Evolutionary conservation across 139 green algal genomes (phyloP).

Genomic region (Chlorella ohadii): DNA sequence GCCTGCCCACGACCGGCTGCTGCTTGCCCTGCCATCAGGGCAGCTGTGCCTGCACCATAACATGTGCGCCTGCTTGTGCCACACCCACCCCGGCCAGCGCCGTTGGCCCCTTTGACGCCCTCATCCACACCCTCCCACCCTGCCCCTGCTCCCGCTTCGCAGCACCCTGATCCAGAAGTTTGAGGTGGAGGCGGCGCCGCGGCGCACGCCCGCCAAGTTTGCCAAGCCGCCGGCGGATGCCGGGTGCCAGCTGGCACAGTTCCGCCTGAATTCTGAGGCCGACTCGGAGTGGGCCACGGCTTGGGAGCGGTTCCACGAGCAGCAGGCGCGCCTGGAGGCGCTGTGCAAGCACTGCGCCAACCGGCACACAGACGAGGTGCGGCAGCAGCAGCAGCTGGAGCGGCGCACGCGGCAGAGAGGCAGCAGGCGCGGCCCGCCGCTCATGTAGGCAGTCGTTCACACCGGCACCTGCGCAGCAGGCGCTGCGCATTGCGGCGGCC

Average conservation of each 20-base stretch:
- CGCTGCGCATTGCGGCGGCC: too few species aligned
- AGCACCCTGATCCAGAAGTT: not conserved
- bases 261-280: not conserved
- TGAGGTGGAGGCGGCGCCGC: too few species aligned
- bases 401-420: too few species aligned
- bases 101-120: too few species aligned
- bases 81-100: too few species aligned
- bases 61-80: too few species aligned
- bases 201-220: not conserved
- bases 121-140: too few species aligned
- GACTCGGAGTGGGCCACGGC: not conserved
- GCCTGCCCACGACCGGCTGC: not conserved
- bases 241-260: not conserved
- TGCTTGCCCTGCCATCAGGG: too few species aligned
- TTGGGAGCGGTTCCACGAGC: not conserved
- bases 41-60: too few species aligned
- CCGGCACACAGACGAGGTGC: not conserved
- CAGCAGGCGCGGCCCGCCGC: not conserved
- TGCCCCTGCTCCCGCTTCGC: not conserved
- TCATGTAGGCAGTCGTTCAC: not conserved
- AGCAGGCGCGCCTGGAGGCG: not conserved
- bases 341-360: slow-evolving; percentile 6
- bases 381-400: not conserved
- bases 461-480: too few species aligned
- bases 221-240: not conserved